Conservation (phyloP, 495 filamentous ascomycete species). For the Penicillium ucsense region DNA sequence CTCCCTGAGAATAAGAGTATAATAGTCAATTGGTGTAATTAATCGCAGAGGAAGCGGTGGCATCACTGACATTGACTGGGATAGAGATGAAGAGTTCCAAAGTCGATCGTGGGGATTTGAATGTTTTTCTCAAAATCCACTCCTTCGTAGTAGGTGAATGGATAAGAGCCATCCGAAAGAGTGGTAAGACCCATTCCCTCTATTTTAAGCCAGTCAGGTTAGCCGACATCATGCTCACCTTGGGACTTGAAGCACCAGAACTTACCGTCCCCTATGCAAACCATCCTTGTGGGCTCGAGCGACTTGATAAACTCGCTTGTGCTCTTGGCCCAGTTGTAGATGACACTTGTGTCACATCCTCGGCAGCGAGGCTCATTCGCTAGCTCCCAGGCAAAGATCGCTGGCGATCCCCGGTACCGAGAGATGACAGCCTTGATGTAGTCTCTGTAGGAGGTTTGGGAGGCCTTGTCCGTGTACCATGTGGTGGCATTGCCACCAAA, state of each 20-base stretch:
- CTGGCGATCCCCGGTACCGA: background rate
- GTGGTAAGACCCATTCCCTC: background rate
- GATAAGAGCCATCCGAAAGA: slow-evolving; percentile 41
- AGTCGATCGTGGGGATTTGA: slow-evolving; percentile 47
- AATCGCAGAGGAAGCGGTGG: background rate
- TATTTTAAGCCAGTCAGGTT: background rate
- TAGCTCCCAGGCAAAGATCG: background rate
- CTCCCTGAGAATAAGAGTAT: background rate
- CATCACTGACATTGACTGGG: slow-evolving; percentile 19
- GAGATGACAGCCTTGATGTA: background rate
- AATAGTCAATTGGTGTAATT: background rate
- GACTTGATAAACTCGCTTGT: background rate
- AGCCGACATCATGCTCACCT: background rate
- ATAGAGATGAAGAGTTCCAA: slow-evolving; percentile 58
- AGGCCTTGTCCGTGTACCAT: background rate
- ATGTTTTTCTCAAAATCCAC: slow-evolving; percentile 53
- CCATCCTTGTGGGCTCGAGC: background rate
- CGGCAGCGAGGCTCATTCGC: background rate
- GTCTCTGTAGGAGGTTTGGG: background rate
- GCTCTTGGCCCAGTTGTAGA: background rate
- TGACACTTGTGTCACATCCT: background rate
- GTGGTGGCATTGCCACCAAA: background rate
- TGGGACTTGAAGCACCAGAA: no score
- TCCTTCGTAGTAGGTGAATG: slow-evolving; percentile 49
- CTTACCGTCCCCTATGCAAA: slow-evolving; percentile 1